Base-by-base conservation (phyloP, 192 early-diverging fungal species). In the Glomus cerebriforme region DNA sequence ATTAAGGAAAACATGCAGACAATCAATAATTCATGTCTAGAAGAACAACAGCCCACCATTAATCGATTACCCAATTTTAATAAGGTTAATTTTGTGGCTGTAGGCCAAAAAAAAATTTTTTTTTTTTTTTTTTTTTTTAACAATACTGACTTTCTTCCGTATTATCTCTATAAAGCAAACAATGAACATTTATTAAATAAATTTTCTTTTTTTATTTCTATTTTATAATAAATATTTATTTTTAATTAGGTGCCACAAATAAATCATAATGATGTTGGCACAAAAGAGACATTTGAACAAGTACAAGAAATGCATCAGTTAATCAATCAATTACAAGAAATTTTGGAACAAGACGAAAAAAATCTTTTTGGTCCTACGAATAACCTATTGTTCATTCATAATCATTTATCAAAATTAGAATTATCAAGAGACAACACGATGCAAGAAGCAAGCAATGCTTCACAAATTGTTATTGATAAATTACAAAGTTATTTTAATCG, bases 191-290 rank as follows among this genome's bases (percentile, higher is more conserved):
- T 19, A 54, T 54, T 54, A 29, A 34, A 34, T 67, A 34, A 34
- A 34, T 19, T 67, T 67, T 35, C 17, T 27, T 67, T 34, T 34
- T 35, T 66, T 65, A n/a, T 29, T 65, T 65, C 24, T 26, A 26
- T 60, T 9, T 24, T 60, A 24, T 60, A 60, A 31, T 64, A 31
- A 64, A 31, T 64, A 29, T 64, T 31, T 29, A 64, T 64, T 64
- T 64, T 29, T 64, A n/a, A 37, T 43, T 67, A 95, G 92, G 91
- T 98, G 27, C 97, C 98, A 2, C 87, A 91, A 71, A 92, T 95
- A 2, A 96, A 97, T 87, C 93, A 94, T 80, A 98, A 98, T 86
- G 97, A 98, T 89, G 90, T 92, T 17, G 90, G 91, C 3, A 95
- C 96, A 0, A 90, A 97, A 82, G 88, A 90, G 59, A 92, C 95